Evolutionary conservation across 441 rosid genomes (phyloP).

Genomic region (Populus hybrid): DNA sequence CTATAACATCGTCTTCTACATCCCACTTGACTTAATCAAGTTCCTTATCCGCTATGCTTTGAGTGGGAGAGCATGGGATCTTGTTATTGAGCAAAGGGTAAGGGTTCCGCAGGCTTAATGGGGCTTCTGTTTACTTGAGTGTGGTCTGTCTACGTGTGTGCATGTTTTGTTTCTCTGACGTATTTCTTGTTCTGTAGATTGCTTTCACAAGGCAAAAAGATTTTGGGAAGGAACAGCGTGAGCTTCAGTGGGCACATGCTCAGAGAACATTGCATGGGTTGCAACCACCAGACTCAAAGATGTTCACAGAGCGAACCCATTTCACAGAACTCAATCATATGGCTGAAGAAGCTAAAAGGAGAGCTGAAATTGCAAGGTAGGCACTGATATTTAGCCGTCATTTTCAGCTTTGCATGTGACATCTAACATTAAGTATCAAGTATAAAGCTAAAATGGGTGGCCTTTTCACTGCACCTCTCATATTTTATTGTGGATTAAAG

Average conservation of each 20-base stretch:
- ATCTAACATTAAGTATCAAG: not conserved
- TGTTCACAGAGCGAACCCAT: constrained; percentile 83
- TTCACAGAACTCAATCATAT: constrained; percentile 83
- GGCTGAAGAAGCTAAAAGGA: constrained; percentile 96
- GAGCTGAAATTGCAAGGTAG: constrained; percentile 98
- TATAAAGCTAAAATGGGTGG: no score
- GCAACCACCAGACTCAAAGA: constrained; percentile 86
- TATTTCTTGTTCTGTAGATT: constrained; percentile 42
- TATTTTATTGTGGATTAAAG: no score
- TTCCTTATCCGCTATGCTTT: constrained; percentile 89
- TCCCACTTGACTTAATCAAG: constrained; percentile 89
- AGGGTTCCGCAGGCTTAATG: constrained; percentile 14
- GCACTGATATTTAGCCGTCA: not conserved
- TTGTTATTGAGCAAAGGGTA: constrained; percentile 97
- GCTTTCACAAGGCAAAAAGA: constrained; percentile 96
- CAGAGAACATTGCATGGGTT: constrained; percentile 91
- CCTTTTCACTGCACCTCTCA: no score
- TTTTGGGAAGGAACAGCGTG: constrained; percentile 93
- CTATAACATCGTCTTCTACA: constrained; percentile 72
- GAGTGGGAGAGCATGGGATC: constrained; percentile 99
- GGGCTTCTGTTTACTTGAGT: not conserved
- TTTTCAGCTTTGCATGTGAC: not conserved
- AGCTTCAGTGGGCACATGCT: constrained; percentile 99
- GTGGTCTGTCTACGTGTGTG: not conserved
- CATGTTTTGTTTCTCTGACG: constrained; percentile 1